Conservation (phyloP, 1,284 basidiomycete species). For the Irpex lacteus region DNA sequence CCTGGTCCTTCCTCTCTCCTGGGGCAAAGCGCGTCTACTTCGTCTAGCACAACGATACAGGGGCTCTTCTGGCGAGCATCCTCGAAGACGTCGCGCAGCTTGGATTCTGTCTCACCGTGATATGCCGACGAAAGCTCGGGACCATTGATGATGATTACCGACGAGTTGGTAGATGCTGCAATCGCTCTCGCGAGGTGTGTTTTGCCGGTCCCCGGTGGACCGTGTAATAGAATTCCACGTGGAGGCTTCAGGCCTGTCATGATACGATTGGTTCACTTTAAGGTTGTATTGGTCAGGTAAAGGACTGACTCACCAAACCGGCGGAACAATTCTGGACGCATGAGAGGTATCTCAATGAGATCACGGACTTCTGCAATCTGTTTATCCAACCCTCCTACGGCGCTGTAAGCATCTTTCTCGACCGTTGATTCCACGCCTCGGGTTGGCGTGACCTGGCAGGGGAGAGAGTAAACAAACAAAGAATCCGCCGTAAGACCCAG, state of each 20-base stretch:
- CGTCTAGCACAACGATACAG: slow-evolving; percentile 93
- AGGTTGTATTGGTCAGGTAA: slow-evolving; percentile 12
- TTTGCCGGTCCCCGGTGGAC: slow-evolving; percentile 94
- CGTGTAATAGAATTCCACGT: slow-evolving; percentile 86
- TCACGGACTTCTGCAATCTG: slow-evolving; percentile 91
- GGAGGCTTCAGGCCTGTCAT: slow-evolving; percentile 80
- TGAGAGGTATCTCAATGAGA: slow-evolving; percentile 93
- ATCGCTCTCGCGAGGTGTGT: slow-evolving; percentile 91
- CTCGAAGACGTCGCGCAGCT: slow-evolving; percentile 85
- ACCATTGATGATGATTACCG: slow-evolving; percentile 88
- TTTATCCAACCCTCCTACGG: slow-evolving; percentile 85
- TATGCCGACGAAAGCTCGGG: slow-evolving; percentile 94
- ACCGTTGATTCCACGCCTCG: slow-evolving; percentile 42
- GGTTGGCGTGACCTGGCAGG: slow-evolving; percentile 29
- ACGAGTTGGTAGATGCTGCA: slow-evolving; percentile 75
- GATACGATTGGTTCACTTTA: slow-evolving; percentile 12
- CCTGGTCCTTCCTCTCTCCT: slow-evolving; percentile 83
- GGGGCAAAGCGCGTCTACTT: slow-evolving; percentile 95
- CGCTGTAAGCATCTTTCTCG: slow-evolving; percentile 57
- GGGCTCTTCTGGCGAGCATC: slow-evolving; percentile 82
- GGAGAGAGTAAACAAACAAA: background rate
- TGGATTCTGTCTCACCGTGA: slow-evolving; percentile 95
- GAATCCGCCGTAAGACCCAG: background rate
- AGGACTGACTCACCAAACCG: slow-evolving; percentile 66
- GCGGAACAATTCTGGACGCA: slow-evolving; percentile 84